phyloP scores from a whole-genome alignment of 805 yeast genomes.

The Saccharomyces cerevisiae region DNA sequence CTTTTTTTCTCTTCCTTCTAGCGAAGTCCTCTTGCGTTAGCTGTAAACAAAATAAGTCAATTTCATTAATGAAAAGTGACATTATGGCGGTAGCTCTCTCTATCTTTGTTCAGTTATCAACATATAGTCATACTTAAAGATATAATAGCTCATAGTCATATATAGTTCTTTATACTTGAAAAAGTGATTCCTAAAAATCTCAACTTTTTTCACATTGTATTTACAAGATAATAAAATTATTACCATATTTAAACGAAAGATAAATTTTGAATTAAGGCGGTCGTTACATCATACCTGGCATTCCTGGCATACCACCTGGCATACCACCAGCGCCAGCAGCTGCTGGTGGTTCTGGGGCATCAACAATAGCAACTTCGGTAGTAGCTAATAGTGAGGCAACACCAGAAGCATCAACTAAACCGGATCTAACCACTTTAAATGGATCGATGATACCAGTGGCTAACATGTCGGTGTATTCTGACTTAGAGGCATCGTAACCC shows the following conservation, averaged over 20 bases:
- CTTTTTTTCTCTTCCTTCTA: not conserved
- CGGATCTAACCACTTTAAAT: constrained; percentile 93
- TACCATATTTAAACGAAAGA: not conserved
- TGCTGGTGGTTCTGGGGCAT: constrained; percentile 76
- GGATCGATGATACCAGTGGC: constrained; percentile 97
- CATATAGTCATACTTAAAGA: not conserved
- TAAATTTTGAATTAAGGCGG: not conserved
- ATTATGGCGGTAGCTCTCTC: not conserved
- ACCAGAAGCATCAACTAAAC: constrained; percentile 93
- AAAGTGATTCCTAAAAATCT: not conserved
- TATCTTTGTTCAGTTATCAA: not conserved
- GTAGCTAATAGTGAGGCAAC: constrained; percentile 96
- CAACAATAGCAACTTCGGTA: constrained; percentile 96
- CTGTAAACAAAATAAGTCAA: not conserved
- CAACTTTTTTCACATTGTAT: not conserved
- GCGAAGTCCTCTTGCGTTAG: not conserved
- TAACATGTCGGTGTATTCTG: constrained; percentile 91
- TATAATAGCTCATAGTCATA: not conserved
- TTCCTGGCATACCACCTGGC: constrained; percentile 53
- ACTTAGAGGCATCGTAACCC: constrained; percentile 89
- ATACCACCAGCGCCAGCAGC: constrained; percentile 43
- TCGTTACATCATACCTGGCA: constrained; percentile 46
- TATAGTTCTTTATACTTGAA: not conserved
- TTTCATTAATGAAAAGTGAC: not conserved
- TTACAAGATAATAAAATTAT: not conserved